Evolutionary conservation across 2,329 filamentous ascomycete genomes (phyloP).

Genomic region (Diaporthe aspalathi): DNA sequence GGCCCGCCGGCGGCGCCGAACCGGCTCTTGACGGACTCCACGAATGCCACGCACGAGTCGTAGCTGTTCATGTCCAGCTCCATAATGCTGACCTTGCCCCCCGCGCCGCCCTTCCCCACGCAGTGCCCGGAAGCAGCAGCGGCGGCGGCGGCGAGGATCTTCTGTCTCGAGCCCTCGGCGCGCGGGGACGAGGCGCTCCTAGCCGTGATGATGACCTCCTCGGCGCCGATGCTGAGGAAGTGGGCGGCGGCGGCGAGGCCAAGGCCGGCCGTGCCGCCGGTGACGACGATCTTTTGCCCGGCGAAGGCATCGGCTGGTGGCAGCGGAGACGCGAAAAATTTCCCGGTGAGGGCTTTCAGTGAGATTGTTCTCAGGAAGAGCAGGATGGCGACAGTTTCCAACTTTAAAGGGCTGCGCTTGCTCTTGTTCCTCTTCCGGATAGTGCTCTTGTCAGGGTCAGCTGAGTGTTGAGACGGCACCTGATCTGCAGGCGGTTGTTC

Average conservation of each 20-base stretch:
- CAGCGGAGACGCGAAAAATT: constrained; percentile 44
- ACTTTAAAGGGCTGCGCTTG: background rate
- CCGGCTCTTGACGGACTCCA: constrained; percentile 42
- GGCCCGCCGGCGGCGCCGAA: constrained; percentile 41
- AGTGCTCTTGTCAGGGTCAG: background rate
- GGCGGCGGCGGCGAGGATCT: constrained; percentile 46
- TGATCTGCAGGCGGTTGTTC: background rate
- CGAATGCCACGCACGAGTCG: constrained; percentile 43
- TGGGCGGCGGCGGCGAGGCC: constrained; percentile 55
- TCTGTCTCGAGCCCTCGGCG: constrained; percentile 51
- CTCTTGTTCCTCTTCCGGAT: background rate
- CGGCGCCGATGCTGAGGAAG: constrained; percentile 53
- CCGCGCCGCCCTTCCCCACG: constrained; percentile 38
- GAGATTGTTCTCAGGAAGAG: constrained; percentile 13
- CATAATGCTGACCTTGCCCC: constrained; percentile 41
- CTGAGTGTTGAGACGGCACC: background rate
- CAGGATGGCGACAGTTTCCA: background rate
- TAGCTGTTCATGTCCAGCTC: constrained; percentile 46
- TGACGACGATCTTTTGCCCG: constrained; percentile 52
- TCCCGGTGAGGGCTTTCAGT: constrained; percentile 34
- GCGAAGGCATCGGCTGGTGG: constrained; percentile 42
- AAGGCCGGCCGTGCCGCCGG: constrained; percentile 55
- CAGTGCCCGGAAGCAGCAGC: background rate
- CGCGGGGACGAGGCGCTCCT: constrained; percentile 48
- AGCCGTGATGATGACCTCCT: constrained; percentile 54